These are phyloP conservation scores for Taxillus chinensis DNA, from an alignment of 164 flowering plant species.

Conservation along the genomic window DNA sequence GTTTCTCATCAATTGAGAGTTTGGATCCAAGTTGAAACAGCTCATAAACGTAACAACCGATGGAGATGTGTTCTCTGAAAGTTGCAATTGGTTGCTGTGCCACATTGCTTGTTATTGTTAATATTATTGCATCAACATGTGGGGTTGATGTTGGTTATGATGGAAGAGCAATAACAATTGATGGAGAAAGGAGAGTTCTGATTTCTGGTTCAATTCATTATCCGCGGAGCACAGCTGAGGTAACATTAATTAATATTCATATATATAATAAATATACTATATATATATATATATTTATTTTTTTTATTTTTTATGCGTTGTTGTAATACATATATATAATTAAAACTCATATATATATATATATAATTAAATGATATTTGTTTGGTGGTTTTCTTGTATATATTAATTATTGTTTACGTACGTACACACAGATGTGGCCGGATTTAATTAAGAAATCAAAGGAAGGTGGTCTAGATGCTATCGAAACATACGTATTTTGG, in stretches of 20 bases:
- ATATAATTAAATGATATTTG: neutral
- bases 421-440: constrained; percentile 42
- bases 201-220: constrained; percentile 32
- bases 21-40: too few relatives aligned
- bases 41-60: too few relatives aligned
- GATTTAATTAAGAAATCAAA: constrained; percentile 36
- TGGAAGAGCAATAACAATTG: constrained; percentile 29
- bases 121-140: too few relatives aligned
- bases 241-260: neutral
- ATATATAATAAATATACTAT: too few relatives aligned
- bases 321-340: too few relatives aligned
- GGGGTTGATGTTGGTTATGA: constrained; percentile 18
- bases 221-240: constrained; percentile 31
- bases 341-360: neutral
- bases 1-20: too few relatives aligned
- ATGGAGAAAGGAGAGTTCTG: constrained; percentile 20
- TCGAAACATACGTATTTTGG: constrained; percentile 57
- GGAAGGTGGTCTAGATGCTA: constrained; percentile 47
- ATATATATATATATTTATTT: too few relatives aligned
- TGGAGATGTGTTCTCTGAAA: too few relatives aligned
- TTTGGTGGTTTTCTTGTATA: too few relatives aligned
- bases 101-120: neutral
- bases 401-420: too few relatives aligned
- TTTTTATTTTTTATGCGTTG: too few relatives aligned
- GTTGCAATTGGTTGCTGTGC: too few relatives aligned